Evolutionary conservation across 2,329 filamentous ascomycete species (phyloP).

Genomic region (Fusarium domesticum): DNA sequence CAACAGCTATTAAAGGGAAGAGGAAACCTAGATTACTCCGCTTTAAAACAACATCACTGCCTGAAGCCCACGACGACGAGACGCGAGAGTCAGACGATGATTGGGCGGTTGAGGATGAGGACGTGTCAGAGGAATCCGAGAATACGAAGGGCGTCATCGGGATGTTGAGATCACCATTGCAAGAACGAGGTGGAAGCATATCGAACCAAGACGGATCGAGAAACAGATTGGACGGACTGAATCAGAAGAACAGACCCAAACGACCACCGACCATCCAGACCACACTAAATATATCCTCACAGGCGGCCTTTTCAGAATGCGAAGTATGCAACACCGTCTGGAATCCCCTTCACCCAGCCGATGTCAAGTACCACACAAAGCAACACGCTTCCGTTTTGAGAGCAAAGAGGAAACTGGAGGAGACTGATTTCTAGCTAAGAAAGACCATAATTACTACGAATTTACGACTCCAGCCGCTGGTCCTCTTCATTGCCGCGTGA

Average conservation of each 20-base stretch:
- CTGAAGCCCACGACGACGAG: constrained; percentile 8
- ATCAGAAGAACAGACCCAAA: constrained; percentile 23
- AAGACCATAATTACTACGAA: constrained; percentile 25
- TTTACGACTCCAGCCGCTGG: constrained; percentile 5
- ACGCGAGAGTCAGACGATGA: constrained; percentile 1
- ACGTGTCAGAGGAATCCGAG: not conserved
- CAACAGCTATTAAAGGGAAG: constrained; percentile 3
- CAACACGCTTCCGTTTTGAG: constrained; percentile 37
- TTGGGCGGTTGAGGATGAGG: not conserved
- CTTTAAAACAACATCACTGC: constrained; percentile 25
- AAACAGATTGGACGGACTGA: constrained; percentile 11
- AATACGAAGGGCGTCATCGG: not conserved
- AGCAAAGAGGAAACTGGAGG: constrained; percentile 25
- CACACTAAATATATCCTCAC: constrained; percentile 43
- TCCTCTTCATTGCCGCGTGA: too few relatives aligned
- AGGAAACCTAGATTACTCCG: constrained; percentile 31
- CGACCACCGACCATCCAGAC: constrained; percentile 36
- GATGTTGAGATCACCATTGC: not conserved
- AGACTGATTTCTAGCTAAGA: constrained; percentile 21
- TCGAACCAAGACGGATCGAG: constrained; percentile 2
- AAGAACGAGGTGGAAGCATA: not conserved
- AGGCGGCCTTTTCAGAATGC: constrained; percentile 43
- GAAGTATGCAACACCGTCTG: constrained; percentile 43
- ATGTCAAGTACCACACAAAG: constrained; percentile 43
- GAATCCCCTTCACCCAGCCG: constrained; percentile 43